Percentiles rank a stretch among this genome's conserved stretches.
Conservation (phyloP, 371 early-diverging fungal genomes). For the Mortierella sp. region DNA sequence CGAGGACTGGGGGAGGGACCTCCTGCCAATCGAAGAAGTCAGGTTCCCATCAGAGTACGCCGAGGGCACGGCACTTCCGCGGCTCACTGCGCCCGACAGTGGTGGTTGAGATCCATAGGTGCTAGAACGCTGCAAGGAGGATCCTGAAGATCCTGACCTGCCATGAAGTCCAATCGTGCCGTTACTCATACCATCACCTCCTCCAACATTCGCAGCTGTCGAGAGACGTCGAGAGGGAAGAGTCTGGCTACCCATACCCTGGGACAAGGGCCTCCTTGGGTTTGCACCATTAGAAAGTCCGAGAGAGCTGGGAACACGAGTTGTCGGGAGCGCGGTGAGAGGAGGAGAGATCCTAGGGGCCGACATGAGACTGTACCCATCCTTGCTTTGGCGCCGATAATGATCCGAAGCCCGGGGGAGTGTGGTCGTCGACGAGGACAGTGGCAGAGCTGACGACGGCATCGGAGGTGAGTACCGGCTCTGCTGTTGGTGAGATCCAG, state of each 20-base stretch:
- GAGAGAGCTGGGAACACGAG: background rate
- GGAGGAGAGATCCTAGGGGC: constrained; percentile 37
- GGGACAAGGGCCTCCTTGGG: constrained; percentile 24
- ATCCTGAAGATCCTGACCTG: constrained; percentile 29
- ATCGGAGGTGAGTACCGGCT: constrained; percentile 4
- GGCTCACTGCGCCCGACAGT: background rate
- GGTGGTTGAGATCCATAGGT: background rate
- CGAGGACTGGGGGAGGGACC: background rate
- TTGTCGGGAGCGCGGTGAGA: background rate
- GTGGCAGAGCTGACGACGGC: background rate
- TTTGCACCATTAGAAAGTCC: background rate
- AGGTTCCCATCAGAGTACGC: constrained; percentile 8
- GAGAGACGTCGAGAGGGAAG: constrained; percentile 22
- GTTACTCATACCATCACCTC: background rate
- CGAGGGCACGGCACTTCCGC: background rate
- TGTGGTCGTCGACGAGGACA: constrained; percentile 5
- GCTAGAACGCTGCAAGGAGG: constrained; percentile 1
- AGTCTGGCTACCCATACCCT: constrained; percentile 11
- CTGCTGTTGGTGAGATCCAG: background rate
- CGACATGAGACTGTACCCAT: constrained; percentile 30
- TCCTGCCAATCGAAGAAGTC: background rate
- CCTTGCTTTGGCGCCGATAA: constrained; percentile 29
- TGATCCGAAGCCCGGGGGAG: constrained; percentile 23
- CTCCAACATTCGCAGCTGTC: constrained; percentile 7
- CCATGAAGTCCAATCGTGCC: constrained; percentile 20